Conservation (phyloP, 2,329 filamentous ascomycete species). For the Diaporthe aspalathi region DNA sequence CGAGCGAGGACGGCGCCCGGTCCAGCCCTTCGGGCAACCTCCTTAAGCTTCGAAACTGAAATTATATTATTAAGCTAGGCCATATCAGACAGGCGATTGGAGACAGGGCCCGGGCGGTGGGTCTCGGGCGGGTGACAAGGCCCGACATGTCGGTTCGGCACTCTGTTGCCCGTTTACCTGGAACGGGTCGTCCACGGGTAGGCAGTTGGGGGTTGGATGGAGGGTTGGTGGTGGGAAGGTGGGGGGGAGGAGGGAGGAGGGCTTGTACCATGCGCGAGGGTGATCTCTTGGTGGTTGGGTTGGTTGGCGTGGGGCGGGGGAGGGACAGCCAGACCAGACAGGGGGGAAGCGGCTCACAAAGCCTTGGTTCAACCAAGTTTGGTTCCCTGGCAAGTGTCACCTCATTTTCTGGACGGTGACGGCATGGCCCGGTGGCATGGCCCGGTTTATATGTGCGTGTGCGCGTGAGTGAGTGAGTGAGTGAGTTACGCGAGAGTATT, state of each 20-base stretch:
- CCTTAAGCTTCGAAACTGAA: background rate
- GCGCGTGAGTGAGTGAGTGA: background rate
- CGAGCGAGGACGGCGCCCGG: background rate
- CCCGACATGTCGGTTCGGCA: slow-evolving; percentile 24
- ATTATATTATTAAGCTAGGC: background rate
- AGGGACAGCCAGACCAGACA: background rate
- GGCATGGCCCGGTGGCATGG: slow-evolving; percentile 9
- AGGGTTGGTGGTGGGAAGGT: too few species aligned
- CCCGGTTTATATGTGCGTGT: background rate
- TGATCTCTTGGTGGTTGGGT: background rate
- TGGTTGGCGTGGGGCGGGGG: background rate
- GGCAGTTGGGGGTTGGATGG: background rate
- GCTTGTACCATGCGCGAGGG: too few species aligned
- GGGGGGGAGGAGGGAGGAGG: background rate
- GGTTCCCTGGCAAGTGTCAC: slow-evolving; percentile 11
- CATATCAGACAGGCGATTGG: background rate
- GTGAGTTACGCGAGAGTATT: too few species aligned
- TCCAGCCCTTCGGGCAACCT: slow-evolving; percentile 4
- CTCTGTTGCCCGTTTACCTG: slow-evolving; percentile 10
- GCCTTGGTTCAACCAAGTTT: slow-evolving; percentile 19
- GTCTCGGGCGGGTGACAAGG: background rate
- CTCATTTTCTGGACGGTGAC: slow-evolving; percentile 16
- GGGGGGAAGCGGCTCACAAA: background rate
- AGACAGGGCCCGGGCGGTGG: background rate
- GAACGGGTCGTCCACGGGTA: slow-evolving; percentile 9